Base-by-base conservation (phyloP, 352 stramenopile species). In the Phytophthora macrochlamydospora region DNA sequence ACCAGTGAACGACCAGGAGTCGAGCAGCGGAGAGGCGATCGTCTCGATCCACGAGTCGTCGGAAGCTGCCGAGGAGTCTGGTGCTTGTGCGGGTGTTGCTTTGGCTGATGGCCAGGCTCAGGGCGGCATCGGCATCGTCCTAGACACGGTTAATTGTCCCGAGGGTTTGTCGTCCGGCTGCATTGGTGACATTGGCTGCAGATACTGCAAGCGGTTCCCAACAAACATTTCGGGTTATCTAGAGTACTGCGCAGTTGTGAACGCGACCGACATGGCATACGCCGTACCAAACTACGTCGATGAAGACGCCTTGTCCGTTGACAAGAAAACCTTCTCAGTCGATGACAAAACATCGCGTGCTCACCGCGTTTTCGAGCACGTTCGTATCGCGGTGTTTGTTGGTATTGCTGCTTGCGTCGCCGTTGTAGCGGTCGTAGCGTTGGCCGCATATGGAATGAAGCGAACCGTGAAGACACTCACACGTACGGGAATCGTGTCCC, bases 201-300 rank as follows among this genome's bases (percentile, higher is more conserved):
- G 69, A 31, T 72, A 73, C 50, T 78, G 70, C 58, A 75, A 72
- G 62, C 62, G 69, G 37, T 73, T 75, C 45, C 57, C 64, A 38
- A 67, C 66, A 3, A 59, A 56, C 35, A 52, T 61, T 3, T 78
- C 70, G 1, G 52, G 65, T 6, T 61, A 57, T 30, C 54, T 78
- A 14, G 66, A 78, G 24, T 78, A 72, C 54, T 78, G 70, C 38
- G 38, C 66, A 13, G 49, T 63, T 9, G 53, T 52, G 5, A 75
- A 75, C 33, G 29, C 48, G 7, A 54, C 38, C 40, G 37, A 33
- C n/a, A 56, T 71, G 14, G 44, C 45, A 4, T 67, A 71, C 28
- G 32, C 63, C 4, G 7, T 71, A 12, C 64, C 67, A 3, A 62
- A 54, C 30, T 18, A 44, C 32, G 30, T n/a, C 29, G 50, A 60